Percentiles rank a stretch among this genome's conserved stretches.
These are phyloP conservation scores for Talaromyces nanjingensis DNA, from an alignment of 495 filamentous ascomycete genomes.

Conservation along the genomic window DNA sequence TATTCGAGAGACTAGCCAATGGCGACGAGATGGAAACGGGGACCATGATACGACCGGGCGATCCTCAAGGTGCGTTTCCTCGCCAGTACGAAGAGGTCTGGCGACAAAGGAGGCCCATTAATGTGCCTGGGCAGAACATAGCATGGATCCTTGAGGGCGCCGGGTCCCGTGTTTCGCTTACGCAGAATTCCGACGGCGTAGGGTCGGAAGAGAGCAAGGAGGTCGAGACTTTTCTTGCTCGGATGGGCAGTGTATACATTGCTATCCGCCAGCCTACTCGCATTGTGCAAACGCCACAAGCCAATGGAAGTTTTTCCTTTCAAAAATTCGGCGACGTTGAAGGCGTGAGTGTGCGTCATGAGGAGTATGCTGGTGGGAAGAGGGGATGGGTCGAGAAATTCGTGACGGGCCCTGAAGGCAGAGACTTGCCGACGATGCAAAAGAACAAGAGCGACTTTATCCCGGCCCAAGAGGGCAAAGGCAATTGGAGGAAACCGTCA, in stretches of 20 bases:
- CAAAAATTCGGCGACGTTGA: conserved; percentile 16
- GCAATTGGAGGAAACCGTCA: conserved; percentile 15
- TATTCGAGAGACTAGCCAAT: neutral
- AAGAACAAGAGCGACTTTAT: conserved; percentile 17
- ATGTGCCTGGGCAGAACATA: conserved; percentile 5
- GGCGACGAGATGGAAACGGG: conserved; percentile 8
- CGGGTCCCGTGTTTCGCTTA: conserved; percentile 7
- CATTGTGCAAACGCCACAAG: conserved; percentile 14
- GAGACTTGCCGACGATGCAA: conserved; percentile 21
- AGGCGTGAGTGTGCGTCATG: conserved; percentile 30
- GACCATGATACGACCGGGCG: conserved; percentile 5
- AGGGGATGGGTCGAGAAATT: conserved; percentile 23
- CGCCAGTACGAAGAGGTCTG: conserved; percentile 9
- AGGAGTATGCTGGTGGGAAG: conserved; percentile 22
- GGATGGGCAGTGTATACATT: conserved; percentile 31
- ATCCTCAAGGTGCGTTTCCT: neutral
- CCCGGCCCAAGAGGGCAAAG: conserved; percentile 5
- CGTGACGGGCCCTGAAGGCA: conserved; percentile 17
- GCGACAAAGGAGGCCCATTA: neutral
- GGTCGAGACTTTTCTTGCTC: conserved; percentile 27
- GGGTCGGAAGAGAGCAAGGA: conserved; percentile 16
- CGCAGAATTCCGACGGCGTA: conserved; percentile 9
- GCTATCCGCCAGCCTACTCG: conserved; percentile 27
- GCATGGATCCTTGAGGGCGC: conserved; percentile 7
- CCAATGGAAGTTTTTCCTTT: neutral